Base-by-base conservation (phyloP, 345 rosid species). In the Geranium rotundifolium region DNA sequence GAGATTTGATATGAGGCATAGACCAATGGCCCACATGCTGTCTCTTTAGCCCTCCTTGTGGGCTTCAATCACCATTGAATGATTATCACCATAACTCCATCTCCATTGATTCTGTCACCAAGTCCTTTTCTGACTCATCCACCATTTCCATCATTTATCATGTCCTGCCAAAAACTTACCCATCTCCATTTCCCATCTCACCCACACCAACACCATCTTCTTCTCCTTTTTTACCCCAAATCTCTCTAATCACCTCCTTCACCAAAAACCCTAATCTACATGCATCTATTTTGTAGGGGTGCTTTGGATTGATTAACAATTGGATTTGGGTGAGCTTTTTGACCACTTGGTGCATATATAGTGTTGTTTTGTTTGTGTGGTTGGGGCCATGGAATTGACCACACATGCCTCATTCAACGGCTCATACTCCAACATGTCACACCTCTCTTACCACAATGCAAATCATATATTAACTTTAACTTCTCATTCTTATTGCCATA, bases 11-110 rank as follows among this genome's bases (percentile, higher is more conserved):
- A 9, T 61, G 30, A 31, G 17, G 65, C 76, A 73, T 67, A 74
- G 76, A 77, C 69, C 79, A 75, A 56, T 79, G 89, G 62, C 84
- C 88, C 84, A 78, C 82, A 60, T 67, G 73, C 72, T 83, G 73
- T 83, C 83, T 73, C 81, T 76, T 67, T 69, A 69, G 54, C 69
- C 69, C 68, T 69, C n/a, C 66, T 57, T 72, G 79, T 64, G 77
- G 78, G 79, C 81, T 70, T 76, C 79, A 79, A 72, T 77, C 78
- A 76, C 78, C 63, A 79, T 71, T 77, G 71, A 64, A 77, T 79
- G 81, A 79, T 79, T 69, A 75, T 81, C 70, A 65, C 66, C 65
- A 34, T 8, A 34, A 34, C 78, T 70, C n/a, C 27, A 75, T 79
- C 70, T 63, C 66, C 65, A 67, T 56, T 70, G 70, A 67, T 64